Evolutionary conservation across 2,329 filamentous ascomycete species (phyloP).

Genomic region (Neodidymelliopsis sp.): DNA sequence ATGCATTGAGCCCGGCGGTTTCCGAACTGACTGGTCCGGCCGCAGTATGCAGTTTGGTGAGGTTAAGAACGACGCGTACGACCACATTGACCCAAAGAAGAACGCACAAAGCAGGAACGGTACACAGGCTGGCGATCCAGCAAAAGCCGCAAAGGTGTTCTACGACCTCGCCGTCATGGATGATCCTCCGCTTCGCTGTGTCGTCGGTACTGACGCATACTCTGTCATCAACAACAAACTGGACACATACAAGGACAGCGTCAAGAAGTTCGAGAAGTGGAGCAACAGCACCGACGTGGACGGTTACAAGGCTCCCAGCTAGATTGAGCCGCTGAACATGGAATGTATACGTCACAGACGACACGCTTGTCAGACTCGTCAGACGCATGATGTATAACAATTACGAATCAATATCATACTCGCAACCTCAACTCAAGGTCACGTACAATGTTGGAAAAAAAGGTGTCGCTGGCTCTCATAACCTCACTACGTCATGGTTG

Average conservation of each 20-base stretch:
- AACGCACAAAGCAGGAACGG: constrained; percentile 52
- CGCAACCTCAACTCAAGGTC: not conserved
- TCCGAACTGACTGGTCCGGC: constrained; percentile 57
- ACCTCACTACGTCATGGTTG: not conserved
- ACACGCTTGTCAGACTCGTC: not conserved
- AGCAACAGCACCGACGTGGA: constrained; percentile 59
- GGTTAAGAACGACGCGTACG: constrained; percentile 55
- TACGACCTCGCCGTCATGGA: constrained; percentile 63
- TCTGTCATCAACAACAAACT: constrained; percentile 58
- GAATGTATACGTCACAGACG: not conserved
- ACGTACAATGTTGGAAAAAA: not conserved
- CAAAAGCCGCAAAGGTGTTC: constrained; percentile 59
- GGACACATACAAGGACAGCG: constrained; percentile 57
- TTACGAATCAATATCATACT: not conserved
- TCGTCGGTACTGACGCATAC: constrained; percentile 64
- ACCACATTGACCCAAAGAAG: constrained; percentile 56
- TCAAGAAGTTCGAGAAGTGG: constrained; percentile 59
- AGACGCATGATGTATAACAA: not conserved
- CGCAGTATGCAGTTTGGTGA: constrained; percentile 57
- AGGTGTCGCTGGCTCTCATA: not conserved
- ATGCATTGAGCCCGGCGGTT: constrained; percentile 56
- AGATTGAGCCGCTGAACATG: not conserved
- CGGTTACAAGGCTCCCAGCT: constrained; percentile 44
- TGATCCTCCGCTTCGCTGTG: constrained; percentile 61
- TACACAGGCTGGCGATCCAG: constrained; percentile 59